These are phyloP conservation scores for Fusarium sp. DNA, from an alignment of 2,329 filamentous ascomycete genomes.

Conservation along the genomic window DNA sequence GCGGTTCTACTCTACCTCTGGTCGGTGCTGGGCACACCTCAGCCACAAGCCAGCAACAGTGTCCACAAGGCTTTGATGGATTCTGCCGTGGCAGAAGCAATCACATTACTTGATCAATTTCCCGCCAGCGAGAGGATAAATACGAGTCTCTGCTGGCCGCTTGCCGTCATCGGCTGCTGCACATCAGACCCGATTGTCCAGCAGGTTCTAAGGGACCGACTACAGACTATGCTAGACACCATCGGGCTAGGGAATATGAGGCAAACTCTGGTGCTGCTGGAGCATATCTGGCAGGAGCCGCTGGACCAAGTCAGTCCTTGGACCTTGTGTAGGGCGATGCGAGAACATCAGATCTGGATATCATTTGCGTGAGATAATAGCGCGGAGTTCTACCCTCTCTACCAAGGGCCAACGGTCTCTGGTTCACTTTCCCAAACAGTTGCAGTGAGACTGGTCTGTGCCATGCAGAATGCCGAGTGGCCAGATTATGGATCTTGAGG, in stretches of 20 bases:
- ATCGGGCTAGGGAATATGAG: conserved; percentile 61
- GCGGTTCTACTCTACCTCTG: conserved; percentile 57
- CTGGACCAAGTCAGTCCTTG: conserved; percentile 52
- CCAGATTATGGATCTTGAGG: not conserved
- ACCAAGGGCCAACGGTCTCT: conserved; percentile 3
- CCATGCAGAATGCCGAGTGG: not conserved
- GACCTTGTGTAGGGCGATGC: conserved; percentile 59
- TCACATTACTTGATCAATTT: conserved; percentile 48
- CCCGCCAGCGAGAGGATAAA: conserved; percentile 51
- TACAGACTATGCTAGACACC: conserved; percentile 49
- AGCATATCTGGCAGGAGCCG: conserved; percentile 56
- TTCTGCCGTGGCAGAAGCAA: conserved; percentile 46
- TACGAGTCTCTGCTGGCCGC: conserved; percentile 54
- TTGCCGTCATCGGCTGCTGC: conserved; percentile 54
- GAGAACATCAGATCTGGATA: conserved; percentile 59
- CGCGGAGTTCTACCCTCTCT: conserved; percentile 19
- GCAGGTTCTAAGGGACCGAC: conserved; percentile 48
- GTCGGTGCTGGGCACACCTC: conserved; percentile 48
- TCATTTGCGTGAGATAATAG: conserved; percentile 55
- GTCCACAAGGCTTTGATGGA: conserved; percentile 44
- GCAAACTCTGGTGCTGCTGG: conserved; percentile 54
- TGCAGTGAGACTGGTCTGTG: not conserved
- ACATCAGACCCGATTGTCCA: conserved; percentile 50
- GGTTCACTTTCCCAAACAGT: not conserved
- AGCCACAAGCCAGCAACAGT: conserved; percentile 28